Percentiles rank a stretch among this genome's conserved stretches.
Evolutionary conservation across 2,329 filamentous ascomycete genomes (phyloP).

Genomic region (Pseudogymnoascus sp.): DNA sequence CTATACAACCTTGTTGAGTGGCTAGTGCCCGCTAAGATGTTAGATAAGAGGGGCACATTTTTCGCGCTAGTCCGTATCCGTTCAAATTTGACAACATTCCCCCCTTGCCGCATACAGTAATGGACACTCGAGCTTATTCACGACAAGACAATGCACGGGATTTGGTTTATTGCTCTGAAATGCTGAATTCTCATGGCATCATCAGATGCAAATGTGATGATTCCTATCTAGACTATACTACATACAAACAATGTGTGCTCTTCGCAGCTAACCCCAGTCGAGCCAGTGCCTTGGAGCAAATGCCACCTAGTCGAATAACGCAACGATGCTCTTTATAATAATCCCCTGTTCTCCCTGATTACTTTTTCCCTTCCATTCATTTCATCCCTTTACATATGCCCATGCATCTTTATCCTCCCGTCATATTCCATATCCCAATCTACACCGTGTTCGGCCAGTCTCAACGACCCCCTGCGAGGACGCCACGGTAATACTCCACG

Average conservation of each 20-base stretch:
- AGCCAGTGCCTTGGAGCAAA: background rate
- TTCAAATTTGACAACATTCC: background rate
- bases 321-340: constrained; percentile 9
- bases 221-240: constrained; percentile 10
- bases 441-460: background rate
- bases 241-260: constrained; percentile 3
- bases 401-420: constrained; percentile 1
- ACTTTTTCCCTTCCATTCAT: constrained; percentile 4
- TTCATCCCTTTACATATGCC: constrained; percentile 8
- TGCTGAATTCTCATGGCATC: constrained; percentile 1
- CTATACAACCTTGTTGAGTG: constrained; percentile 4
- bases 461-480: constrained; percentile 21
- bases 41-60: background rate
- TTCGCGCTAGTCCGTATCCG: background rate
- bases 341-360: background rate
- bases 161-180: background rate
- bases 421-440: constrained; percentile 3
- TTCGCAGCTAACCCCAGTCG: background rate
- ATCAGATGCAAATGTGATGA: constrained; percentile 1
- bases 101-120: background rate
- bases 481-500: constrained; percentile 51
- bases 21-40: background rate
- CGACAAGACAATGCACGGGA: too few species aligned
- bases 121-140: background rate
- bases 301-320: background rate